These are phyloP conservation scores for Phytopythium cucurbitacearum DNA, from an alignment of 352 stramenopile genomes.

Conservation along the genomic window DNA sequence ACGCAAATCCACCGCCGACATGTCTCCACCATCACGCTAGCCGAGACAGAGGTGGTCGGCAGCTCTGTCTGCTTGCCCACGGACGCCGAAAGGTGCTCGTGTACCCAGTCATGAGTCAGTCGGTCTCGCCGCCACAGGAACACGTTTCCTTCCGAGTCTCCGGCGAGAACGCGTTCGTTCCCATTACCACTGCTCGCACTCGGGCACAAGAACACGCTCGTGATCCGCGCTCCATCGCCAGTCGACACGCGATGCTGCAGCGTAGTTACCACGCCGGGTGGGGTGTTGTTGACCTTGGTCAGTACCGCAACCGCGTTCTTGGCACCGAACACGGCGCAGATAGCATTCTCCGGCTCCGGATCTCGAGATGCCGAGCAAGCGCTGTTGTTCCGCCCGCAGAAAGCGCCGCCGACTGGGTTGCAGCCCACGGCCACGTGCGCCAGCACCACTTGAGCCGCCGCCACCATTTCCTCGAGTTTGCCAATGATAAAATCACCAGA, in stretches of 20 bases:
- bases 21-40: constrained; percentile 26
- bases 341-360: not conserved
- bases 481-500: too few relatives aligned
- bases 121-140: constrained; percentile 34
- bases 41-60: constrained; percentile 31
- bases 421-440: constrained; percentile 49
- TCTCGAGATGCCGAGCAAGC: not conserved
- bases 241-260: constrained; percentile 39
- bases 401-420: constrained; percentile 49
- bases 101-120: constrained; percentile 9
- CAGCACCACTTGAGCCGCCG: constrained; percentile 18
- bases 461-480: constrained; percentile 1
- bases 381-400: constrained; percentile 17
- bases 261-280: constrained; percentile 27
- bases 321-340: constrained; percentile 36
- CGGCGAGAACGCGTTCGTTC: constrained; percentile 33
- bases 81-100: constrained; percentile 9
- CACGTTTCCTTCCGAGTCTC: constrained; percentile 58
- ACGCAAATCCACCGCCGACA: constrained; percentile 28
- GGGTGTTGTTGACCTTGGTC: not conserved
- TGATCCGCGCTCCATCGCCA: constrained; percentile 30
- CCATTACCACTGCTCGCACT: not conserved
- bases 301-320: constrained; percentile 51
- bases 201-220: constrained; percentile 32
- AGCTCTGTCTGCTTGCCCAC: constrained; percentile 6